Evolutionary conservation across 495 filamentous ascomycete genomes (phyloP).

Genomic region (Podospora pseudoanserina): DNA sequence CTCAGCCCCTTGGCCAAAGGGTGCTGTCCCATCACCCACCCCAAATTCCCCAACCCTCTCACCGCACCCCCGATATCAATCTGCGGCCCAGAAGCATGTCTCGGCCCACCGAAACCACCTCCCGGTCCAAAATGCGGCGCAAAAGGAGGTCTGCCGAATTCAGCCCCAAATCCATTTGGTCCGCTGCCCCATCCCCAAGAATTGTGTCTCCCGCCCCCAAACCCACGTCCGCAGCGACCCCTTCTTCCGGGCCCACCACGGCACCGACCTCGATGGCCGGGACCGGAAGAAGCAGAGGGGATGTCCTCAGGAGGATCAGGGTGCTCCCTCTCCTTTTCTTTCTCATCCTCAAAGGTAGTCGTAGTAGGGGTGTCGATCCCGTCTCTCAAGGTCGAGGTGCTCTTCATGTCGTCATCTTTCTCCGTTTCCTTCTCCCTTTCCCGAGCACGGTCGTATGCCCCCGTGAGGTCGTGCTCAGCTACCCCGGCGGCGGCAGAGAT

Average conservation of each 20-base stretch:
- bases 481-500: constrained; percentile 17
- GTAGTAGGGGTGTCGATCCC: constrained; percentile 18
- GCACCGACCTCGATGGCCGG: background rate
- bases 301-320: constrained; percentile 29
- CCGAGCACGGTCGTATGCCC: background rate
- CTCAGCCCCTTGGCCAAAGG: constrained; percentile 43
- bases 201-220: background rate
- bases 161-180: background rate
- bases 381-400: constrained; percentile 7
- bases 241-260: constrained; percentile 19
- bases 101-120: background rate
- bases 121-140: background rate
- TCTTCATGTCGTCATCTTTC: background rate
- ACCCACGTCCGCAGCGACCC: constrained; percentile 5
- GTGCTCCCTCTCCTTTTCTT: constrained; percentile 23
- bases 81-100: background rate
- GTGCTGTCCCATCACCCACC: constrained; percentile 36
- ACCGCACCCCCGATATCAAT: constrained; percentile 37
- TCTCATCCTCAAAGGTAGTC: constrained; percentile 15
- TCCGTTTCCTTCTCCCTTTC: background rate
- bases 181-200: background rate
- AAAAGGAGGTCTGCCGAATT: background rate
- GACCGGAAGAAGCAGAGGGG: constrained; percentile 10
- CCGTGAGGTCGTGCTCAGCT: constrained; percentile 20
- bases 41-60: constrained; percentile 36